Evolutionary conservation across 257 asterid genomes (phyloP).

Genomic region (Hygrophila difformis): DNA sequence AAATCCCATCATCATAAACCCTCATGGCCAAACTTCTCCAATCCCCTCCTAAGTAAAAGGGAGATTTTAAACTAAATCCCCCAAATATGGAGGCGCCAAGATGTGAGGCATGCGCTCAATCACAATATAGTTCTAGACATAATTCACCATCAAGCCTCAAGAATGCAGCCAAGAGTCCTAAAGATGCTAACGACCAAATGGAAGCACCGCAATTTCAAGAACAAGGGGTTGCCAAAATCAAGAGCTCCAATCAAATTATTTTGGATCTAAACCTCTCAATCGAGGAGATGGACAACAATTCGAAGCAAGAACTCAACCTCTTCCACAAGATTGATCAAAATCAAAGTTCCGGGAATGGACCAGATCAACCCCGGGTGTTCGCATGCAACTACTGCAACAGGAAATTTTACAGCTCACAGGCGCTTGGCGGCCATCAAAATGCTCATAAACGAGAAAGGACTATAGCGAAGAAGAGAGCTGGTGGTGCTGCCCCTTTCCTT

Average conservation of each 20-base stretch:
- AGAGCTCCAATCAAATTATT: not conserved
- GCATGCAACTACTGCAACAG: slow-evolving; percentile 85
- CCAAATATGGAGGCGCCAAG: slow-evolving; percentile 23
- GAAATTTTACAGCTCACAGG: slow-evolving; percentile 87
- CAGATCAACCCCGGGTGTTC: slow-evolving; percentile 44
- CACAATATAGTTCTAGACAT: slow-evolving; percentile 10
- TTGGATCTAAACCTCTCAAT: slow-evolving; percentile 42
- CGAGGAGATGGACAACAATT: slow-evolving; percentile 16
- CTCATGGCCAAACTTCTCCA: slow-evolving; percentile 10
- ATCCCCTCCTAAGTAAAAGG: not conserved
- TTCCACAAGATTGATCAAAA: slow-evolving; percentile 13
- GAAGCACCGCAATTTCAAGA: not conserved
- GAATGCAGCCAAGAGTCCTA: not conserved
- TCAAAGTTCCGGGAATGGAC: not conserved
- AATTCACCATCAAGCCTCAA: slow-evolving; percentile 5
- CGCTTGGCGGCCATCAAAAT: slow-evolving; percentile 93
- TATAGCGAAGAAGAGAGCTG: slow-evolving; percentile 47
- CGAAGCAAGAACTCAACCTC: slow-evolving; percentile 27
- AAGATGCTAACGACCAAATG: not conserved
- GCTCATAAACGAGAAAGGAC: slow-evolving; percentile 89
- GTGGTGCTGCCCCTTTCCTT: slow-evolving; percentile 3
- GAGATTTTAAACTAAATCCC: slow-evolving; percentile 3
- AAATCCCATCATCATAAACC: too few relatives aligned
- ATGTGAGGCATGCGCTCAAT: slow-evolving; percentile 9
- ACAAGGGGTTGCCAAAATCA: slow-evolving; percentile 2